Evolutionary conservation across 768 basidiomycete species (phyloP).

Genomic region (Neoboletus magnificus): DNA sequence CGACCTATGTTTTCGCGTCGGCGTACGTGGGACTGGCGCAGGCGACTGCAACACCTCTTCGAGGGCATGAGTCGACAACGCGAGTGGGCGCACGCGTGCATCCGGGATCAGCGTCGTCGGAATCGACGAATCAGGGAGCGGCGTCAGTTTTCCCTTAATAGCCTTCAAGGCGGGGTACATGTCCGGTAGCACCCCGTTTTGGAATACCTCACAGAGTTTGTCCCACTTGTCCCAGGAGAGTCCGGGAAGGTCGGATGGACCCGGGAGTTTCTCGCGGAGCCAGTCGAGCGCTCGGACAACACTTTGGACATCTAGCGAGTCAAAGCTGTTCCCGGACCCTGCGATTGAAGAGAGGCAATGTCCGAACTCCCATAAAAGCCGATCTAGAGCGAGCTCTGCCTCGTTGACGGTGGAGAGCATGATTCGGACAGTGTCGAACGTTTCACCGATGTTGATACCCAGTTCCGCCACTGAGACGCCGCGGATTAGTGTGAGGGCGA

Average conservation of each 20-base stretch:
- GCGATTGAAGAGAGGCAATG: constrained; percentile 33
- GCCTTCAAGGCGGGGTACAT: constrained; percentile 31
- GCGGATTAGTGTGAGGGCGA: constrained; percentile 34
- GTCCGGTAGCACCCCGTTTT: constrained; percentile 26
- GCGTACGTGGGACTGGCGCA: constrained; percentile 48
- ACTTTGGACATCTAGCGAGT: constrained; percentile 34
- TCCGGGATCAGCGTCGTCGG: constrained; percentile 36
- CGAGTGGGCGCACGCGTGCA: constrained; percentile 24
- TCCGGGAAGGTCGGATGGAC: constrained; percentile 46
- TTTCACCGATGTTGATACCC: constrained; percentile 17
- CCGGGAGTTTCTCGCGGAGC: constrained; percentile 45
- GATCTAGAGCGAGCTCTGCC: constrained; percentile 23
- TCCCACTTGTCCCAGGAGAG: constrained; percentile 47
- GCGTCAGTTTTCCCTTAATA: constrained; percentile 33
- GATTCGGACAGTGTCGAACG: constrained; percentile 24
- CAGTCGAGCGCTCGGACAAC: constrained; percentile 53
- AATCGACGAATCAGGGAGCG: constrained; percentile 22
- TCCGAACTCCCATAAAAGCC: constrained; percentile 37
- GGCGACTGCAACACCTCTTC: constrained; percentile 45
- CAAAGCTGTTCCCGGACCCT: constrained; percentile 20
- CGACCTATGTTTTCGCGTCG: constrained; percentile 38
- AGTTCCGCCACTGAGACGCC: constrained; percentile 24
- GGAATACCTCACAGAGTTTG: constrained; percentile 41
- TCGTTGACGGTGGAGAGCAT: constrained; percentile 27
- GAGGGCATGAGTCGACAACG: constrained; percentile 46